Conservation (phyloP, 768 basidiomycete species). For the Pulveroboletus frians region DNA sequence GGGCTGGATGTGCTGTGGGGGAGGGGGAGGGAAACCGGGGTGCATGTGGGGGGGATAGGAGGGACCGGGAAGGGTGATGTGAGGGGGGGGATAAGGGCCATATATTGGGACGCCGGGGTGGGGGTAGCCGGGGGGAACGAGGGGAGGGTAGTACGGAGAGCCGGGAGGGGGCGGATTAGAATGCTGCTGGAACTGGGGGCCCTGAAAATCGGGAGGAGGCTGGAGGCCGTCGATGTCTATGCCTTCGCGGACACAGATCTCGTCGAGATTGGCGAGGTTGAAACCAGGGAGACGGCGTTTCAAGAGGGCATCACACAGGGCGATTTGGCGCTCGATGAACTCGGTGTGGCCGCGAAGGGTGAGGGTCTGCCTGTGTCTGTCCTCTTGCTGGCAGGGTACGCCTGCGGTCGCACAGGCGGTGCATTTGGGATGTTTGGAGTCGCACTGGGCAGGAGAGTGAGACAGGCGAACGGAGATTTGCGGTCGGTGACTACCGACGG, state of each 20-base stretch:
- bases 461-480: slow-evolving; percentile 64
- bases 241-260: slow-evolving; percentile 59
- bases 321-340: slow-evolving; percentile 73
- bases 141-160: slow-evolving; percentile 30
- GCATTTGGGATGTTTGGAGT: slow-evolving; percentile 84
- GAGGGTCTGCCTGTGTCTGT: slow-evolving; percentile 81
- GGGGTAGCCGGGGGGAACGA: slow-evolving; percentile 41
- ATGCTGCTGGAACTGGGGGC: slow-evolving; percentile 32
- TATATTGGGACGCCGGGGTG: slow-evolving; percentile 40
- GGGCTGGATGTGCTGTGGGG: slow-evolving; percentile 45
- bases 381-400: slow-evolving; percentile 80
- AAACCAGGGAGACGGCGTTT: slow-evolving; percentile 69
- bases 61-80: slow-evolving; percentile 36
- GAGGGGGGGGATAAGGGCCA: slow-evolving; percentile 40
- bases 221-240: slow-evolving; percentile 42
- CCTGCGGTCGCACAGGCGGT: slow-evolving; percentile 80
- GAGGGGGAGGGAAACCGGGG: slow-evolving; percentile 54
- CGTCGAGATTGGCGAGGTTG: slow-evolving; percentile 60
- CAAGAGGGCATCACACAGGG: slow-evolving; percentile 73
- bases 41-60: slow-evolving; percentile 56
- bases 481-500: slow-evolving; percentile 72
- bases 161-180: slow-evolving; percentile 23
- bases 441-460: slow-evolving; percentile 57
- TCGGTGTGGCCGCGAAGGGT: slow-evolving; percentile 82
- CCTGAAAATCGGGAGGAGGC: slow-evolving; percentile 28